These are phyloP conservation scores for Colletotrichum sp. DNA, from an alignment of 2,329 filamentous ascomycete genomes.

Conservation along the genomic window DNA sequence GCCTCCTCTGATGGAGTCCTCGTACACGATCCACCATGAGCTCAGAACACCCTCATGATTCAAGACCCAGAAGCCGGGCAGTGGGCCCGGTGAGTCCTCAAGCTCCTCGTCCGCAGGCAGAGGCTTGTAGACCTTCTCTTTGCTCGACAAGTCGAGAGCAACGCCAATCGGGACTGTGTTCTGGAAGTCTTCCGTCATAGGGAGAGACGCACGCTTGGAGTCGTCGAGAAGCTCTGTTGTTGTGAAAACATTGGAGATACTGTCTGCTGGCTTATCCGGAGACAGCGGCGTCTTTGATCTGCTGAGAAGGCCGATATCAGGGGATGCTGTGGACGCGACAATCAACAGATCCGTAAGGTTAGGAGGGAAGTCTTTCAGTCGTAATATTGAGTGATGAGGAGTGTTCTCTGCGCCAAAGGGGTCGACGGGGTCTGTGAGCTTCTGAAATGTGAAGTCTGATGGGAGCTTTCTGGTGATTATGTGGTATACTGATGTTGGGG, in stretches of 20 bases:
- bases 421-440: slow-evolving; percentile 75
- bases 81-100: slow-evolving; percentile 76
- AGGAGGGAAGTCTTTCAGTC: slow-evolving; percentile 81
- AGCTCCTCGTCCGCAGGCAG: slow-evolving; percentile 79
- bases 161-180: slow-evolving; percentile 83
- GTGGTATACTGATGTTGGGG: slow-evolving; percentile 75
- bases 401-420: slow-evolving; percentile 70
- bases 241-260: slow-evolving; percentile 72
- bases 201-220: slow-evolving; percentile 75
- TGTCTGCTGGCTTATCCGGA: slow-evolving; percentile 61
- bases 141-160: slow-evolving; percentile 82
- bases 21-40: slow-evolving; percentile 92
- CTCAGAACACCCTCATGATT: slow-evolving; percentile 88
- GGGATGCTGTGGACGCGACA: slow-evolving; percentile 78
- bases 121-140: slow-evolving; percentile 78
- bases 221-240: slow-evolving; percentile 76
- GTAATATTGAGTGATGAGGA: slow-evolving; percentile 78
- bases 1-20: slow-evolving; percentile 79
- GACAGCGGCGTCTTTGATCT: slow-evolving; percentile 73
- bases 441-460: slow-evolving; percentile 72
- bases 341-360: slow-evolving; percentile 82
- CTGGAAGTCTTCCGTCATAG: slow-evolving; percentile 68
- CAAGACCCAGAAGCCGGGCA: slow-evolving; percentile 83
- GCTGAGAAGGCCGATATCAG: slow-evolving; percentile 80
- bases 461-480: slow-evolving; percentile 72